phyloP scores from a whole-genome alignment of 495 filamentous ascomycete species.

The Talaromyces ruber region DNA sequence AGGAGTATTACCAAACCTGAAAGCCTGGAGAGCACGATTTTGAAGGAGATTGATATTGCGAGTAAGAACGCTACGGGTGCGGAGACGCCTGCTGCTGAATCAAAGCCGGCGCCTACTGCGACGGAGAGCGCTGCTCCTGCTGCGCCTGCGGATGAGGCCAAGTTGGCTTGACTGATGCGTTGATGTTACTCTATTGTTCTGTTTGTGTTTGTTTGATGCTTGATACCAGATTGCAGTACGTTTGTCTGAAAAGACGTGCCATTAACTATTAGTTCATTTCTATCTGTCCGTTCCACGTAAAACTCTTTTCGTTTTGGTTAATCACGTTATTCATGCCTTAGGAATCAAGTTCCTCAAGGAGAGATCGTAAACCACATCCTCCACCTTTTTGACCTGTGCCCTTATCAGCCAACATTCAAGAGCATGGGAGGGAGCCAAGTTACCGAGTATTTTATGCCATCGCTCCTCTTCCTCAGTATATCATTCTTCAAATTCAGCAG shows the following conservation, averaged over 20 bases:
- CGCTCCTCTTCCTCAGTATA: constrained; percentile 72
- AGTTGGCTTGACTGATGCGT: neutral
- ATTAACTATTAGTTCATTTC: constrained; percentile 6
- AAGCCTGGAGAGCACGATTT: constrained; percentile 59
- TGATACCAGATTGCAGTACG: constrained; percentile 3
- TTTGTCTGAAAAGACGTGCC: neutral
- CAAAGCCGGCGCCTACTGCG: neutral
- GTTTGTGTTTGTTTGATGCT: neutral
- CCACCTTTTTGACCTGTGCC: constrained; percentile 79
- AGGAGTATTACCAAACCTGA: constrained; percentile 82
- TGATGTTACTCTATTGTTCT: neutral
- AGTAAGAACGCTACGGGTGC: constrained; percentile 21
- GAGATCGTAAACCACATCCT: constrained; percentile 95
- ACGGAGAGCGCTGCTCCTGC: constrained; percentile 3
- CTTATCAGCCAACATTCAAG: constrained; percentile 2
- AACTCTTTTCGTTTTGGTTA: neutral
- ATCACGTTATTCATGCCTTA: constrained; percentile 12
- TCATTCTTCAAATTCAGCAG: constrained; percentile 97
- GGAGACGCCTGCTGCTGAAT: too few relatives aligned
- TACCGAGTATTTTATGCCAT: constrained; percentile 91
- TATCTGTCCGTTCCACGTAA: constrained; percentile 6
- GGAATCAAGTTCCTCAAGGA: constrained; percentile 77
- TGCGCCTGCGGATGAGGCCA: constrained; percentile 9
- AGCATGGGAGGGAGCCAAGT: constrained; percentile 14
- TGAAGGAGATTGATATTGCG: constrained; percentile 60